Evolutionary conservation across 805 yeast species (phyloP).

Genomic region (Grigorovia yakushimaensis): DNA sequence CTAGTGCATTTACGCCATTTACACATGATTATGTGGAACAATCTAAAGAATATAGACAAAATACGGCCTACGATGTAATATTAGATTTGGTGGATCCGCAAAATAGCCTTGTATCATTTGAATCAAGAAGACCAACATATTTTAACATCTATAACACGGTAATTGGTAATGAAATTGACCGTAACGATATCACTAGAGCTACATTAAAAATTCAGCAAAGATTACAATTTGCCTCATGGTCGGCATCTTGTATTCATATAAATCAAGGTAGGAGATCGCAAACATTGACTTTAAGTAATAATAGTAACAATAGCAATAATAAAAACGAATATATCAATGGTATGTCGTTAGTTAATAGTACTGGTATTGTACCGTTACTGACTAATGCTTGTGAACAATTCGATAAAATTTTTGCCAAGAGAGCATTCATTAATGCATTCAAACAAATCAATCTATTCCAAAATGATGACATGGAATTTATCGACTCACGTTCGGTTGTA

Average conservation of each 20-base stretch:
- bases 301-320: neutral
- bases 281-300: neutral
- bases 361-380: constrained; percentile 61
- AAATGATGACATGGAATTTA: constrained; percentile 54
- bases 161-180: constrained; percentile 49
- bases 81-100: constrained; percentile 73
- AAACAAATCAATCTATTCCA: constrained; percentile 34
- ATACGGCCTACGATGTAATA: constrained; percentile 74
- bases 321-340: constrained; percentile 54
- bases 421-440: constrained; percentile 79
- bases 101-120: constrained; percentile 55
- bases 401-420: constrained; percentile 67
- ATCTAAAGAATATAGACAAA: constrained; percentile 49
- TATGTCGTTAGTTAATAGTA: constrained; percentile 71
- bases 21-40: constrained; percentile 55
- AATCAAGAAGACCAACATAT: constrained; percentile 39
- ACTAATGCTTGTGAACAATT: constrained; percentile 62
- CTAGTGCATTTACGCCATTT: constrained; percentile 71
- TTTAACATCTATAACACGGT: constrained; percentile 62
- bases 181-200: constrained; percentile 63
- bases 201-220: constrained; percentile 53
- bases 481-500: constrained; percentile 65
- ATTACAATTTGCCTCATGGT: constrained; percentile 76
- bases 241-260: constrained; percentile 67
- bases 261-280: constrained; percentile 62